Evolutionary conservation across 2,329 filamentous ascomycete species (phyloP).

Genomic region (Diaporthe humulicola): DNA sequence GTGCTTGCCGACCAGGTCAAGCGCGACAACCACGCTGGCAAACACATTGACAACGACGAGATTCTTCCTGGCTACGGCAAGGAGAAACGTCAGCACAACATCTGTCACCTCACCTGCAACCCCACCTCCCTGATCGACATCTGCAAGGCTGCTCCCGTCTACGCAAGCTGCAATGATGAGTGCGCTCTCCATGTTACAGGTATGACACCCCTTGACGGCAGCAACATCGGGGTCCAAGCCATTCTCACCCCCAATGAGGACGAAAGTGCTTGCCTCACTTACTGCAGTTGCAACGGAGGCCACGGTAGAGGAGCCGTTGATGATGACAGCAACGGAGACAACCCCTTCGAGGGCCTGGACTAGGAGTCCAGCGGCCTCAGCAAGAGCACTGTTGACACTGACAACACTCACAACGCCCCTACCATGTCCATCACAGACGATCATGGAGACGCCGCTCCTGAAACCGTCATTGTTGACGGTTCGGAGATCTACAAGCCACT

Average conservation of each 20-base stretch:
- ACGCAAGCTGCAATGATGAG: neutral
- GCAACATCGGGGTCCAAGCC: neutral
- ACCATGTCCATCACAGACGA: neutral
- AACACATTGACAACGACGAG: neutral
- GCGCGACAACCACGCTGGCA: neutral
- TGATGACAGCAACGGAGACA: neutral
- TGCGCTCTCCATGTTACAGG: neutral
- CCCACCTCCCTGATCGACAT: neutral
- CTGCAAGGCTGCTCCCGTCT: neutral
- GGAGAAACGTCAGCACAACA: neutral
- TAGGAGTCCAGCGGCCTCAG: constrained; percentile 30
- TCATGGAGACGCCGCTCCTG: neutral
- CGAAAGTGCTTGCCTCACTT: neutral
- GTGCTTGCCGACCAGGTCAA: neutral
- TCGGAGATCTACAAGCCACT: constrained; percentile 24
- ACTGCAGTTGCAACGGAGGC: neutral
- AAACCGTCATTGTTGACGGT: neutral
- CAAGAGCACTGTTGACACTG: neutral
- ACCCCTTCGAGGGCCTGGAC: constrained; percentile 29
- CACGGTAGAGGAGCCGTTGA: neutral
- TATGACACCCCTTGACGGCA: neutral
- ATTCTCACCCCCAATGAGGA: neutral
- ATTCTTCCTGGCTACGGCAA: constrained; percentile 23
- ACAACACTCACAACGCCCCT: neutral
- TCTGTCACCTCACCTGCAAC: neutral